Base-by-base conservation (phyloP, 2,329 filamentous ascomycete genomes). In the Epichloe elymi region DNA sequence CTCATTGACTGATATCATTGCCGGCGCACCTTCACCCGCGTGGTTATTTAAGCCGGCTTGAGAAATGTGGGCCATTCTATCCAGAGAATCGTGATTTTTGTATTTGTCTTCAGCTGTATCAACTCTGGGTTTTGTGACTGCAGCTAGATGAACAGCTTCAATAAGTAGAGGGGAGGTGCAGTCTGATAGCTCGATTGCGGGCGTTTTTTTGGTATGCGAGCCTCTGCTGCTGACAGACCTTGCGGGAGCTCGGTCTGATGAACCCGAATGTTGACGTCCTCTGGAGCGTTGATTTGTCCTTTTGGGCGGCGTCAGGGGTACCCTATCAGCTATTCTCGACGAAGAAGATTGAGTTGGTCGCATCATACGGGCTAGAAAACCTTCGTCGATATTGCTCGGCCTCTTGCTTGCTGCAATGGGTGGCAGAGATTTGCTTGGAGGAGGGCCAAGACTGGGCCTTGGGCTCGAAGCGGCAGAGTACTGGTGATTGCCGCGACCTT, bases 281-380 rank as follows among this genome's bases (percentile, higher is more conserved):
- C 23, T 14, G 3, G 56, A 54, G 10, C 59, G 59, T 40, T 56
- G 56, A 8, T 54, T 51, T 26, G 60, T 54, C 56, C 69, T 76
- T 51, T 70, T 67, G 0, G 76, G 75, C 2, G 77, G 75, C 0
- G 76, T 76, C 0, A 67, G 56, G 2, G 72, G 67, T 1, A 63
- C 63, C 67, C 86, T 88, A 5, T 86, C 83, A 3, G 78, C 70
- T 0, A 77, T 76, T 67, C 87, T 88, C 55, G 74, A 82, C 8
- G 82, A 75, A 5, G 82, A 87, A 44, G 79, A 73, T 43, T 83
- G 78, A 0, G 86, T 90, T 2, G 86, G 86, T 40, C 85, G 74
- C 80, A 84, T 89, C 85, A 90, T 88, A 49, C 86, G 79, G n/a
- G 84, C 85, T 26, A 90, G 69, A 66, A 90, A 90, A 14, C 80